Conservation (phyloP, 148 eudicot species). For the Spergularia bocconei region DNA sequence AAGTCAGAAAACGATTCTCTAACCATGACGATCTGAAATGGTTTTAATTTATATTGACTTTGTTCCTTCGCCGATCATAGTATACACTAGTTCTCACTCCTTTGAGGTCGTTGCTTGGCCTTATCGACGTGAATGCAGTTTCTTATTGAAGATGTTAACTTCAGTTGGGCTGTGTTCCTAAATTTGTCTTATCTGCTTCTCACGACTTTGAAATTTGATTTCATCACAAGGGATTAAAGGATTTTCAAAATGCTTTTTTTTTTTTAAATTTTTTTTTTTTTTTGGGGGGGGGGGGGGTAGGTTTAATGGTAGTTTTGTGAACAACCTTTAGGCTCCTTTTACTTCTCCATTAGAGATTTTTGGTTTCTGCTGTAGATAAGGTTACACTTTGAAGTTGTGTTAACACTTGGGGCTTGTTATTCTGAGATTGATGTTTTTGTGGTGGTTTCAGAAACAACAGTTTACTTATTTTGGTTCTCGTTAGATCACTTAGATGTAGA, state of each 20-base stretch:
- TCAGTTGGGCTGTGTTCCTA: neutral
- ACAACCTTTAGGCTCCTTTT: no score
- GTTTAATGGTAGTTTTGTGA: neutral
- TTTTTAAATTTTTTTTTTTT: no score
- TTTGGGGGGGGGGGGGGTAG: neutral
- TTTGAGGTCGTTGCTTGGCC: neutral
- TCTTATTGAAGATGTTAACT: neutral
- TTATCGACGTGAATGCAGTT: neutral
- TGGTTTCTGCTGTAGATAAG: neutral
- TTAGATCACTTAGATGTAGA: neutral
- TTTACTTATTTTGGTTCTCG: neutral
- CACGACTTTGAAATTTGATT: neutral
- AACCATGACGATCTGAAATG: neutral
- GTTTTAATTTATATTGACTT: neutral
- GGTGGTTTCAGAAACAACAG: neutral
- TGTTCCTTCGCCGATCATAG: no score
- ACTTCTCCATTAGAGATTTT: neutral
- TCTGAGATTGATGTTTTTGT: neutral
- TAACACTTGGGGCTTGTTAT: neutral
- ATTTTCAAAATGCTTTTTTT: no score
- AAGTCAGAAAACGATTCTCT: neutral
- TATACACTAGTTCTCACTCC: no score
- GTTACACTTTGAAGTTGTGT: neutral
- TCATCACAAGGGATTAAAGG: no score
- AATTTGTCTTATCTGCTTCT: neutral